Base-by-base conservation (phyloP, 306 rosid species). In the Cotoneaster glaucophyllus region DNA sequence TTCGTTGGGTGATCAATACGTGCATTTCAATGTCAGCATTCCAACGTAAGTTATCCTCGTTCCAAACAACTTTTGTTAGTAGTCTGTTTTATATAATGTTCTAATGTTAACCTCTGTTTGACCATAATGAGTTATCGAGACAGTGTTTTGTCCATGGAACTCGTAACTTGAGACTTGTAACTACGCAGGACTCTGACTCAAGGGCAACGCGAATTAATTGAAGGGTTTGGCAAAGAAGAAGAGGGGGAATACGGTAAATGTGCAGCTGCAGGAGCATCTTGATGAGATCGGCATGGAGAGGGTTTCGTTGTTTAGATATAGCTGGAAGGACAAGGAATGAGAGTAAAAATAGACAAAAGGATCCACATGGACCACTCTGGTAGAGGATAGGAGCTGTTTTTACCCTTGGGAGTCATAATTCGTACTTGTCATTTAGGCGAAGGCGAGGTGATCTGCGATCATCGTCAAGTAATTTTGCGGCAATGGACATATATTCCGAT, bases 11-110 rank as follows among this genome's bases (percentile, higher is more conserved):
- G 96, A 93, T 78, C 97, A 93, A 80, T 93, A 54, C 54, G 97
- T 91, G 85, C 93, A 93, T 80, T 93, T 93, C 78, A 91, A 87
- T 50, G 85, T 93, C 89, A 82, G 89, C 93, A 91, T 93, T 61
- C 97, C 98, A 69, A 13, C 74, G 91, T 91, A 82, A 67, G 97
- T 62, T 7, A 37, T 79, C 69, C 3, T 7, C 4, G 44, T 48
- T 28, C 29, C 64, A 11, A 12, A 22, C 31, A 44, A 14, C 53
- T 10, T 64, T 6, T 69, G 37, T 21, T 66, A n/a, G 37, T 25
- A 28, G 61, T 8, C 31, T 48, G 11, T 44, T 25, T 44, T 25
- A 7, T 15, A 15, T 6, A 12, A 15, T 17, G 22, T n/a, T 15
- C 34, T 25, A 32, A 17, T 15, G 67, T 45, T 34, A 15, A 15